Evolutionary conservation across 108 stramenopile genomes (phyloP).

Genomic region (Pelagomonas calceolata): DNA sequence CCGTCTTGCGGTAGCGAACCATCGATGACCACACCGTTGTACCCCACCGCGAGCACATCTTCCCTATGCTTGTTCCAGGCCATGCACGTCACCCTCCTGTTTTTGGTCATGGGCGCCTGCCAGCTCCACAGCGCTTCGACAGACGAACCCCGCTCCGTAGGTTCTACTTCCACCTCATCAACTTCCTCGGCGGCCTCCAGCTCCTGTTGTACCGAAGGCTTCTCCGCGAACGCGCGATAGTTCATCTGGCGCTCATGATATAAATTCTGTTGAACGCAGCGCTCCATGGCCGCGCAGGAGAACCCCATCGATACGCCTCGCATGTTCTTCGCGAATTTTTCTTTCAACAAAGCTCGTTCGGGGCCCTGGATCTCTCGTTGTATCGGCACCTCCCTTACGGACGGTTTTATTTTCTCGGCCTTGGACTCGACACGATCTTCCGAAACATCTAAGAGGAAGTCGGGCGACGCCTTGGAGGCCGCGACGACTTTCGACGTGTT

Average conservation of each 20-base stretch:
- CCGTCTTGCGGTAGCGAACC: constrained; percentile 16
- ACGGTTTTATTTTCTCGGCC: no score
- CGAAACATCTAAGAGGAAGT: constrained; percentile 21
- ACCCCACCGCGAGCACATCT: constrained; percentile 45
- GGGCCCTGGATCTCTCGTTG: constrained; percentile 1
- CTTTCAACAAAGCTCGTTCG: constrained; percentile 17
- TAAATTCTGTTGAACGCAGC: constrained; percentile 29
- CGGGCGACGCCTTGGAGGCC: constrained; percentile 8
- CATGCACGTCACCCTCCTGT: constrained; percentile 26
- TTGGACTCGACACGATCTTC: background rate
- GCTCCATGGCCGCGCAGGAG: constrained; percentile 19
- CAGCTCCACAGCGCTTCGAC: constrained; percentile 29
- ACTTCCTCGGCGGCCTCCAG: constrained; percentile 7
- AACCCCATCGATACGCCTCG: background rate
- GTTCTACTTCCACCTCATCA: background rate
- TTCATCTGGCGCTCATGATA: constrained; percentile 16
- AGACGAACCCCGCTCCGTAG: constrained; percentile 3
- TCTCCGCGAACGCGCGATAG: constrained; percentile 7
- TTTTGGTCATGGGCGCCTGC: constrained; percentile 4
- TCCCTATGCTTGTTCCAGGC: constrained; percentile 29
- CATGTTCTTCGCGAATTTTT: constrained; percentile 10
- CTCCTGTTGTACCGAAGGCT: background rate
- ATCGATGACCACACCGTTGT: constrained; percentile 27
- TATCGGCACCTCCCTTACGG: constrained; percentile 13
- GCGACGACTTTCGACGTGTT: constrained; percentile 12